Evolutionary conservation across 2,329 filamentous ascomycete genomes (phyloP).

Genomic region (Penicillium polonicum): DNA sequence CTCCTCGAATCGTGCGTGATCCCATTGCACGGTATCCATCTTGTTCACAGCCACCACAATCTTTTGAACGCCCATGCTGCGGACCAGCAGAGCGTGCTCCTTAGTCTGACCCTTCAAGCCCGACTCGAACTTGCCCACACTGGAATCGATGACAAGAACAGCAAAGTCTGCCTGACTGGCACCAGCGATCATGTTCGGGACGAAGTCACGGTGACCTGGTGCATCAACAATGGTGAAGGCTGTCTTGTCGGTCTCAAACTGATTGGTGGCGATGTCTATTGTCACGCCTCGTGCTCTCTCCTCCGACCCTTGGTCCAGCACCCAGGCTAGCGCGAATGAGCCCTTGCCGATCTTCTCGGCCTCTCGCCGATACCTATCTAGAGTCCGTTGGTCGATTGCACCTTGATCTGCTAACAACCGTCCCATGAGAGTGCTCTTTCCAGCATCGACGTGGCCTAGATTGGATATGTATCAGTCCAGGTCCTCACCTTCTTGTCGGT

Average conservation of each 20-base stretch:
- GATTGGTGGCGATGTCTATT: conserved; percentile 92
- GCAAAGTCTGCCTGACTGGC: conserved; percentile 95
- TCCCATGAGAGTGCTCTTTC: conserved; percentile 97
- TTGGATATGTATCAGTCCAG: conserved; percentile 26
- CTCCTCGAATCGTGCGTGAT: conserved; percentile 75
- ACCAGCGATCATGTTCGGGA: conserved; percentile 98
- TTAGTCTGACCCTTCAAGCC: conserved; percentile 91
- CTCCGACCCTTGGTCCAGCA: conserved; percentile 87
- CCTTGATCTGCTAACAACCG: conserved; percentile 86
- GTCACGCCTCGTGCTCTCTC: conserved; percentile 89
- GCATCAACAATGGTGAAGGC: conserved; percentile 93
- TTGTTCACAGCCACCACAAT: conserved; percentile 95
- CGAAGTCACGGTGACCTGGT: conserved; percentile 91
- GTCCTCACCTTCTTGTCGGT: background rate
- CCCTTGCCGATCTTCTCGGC: conserved; percentile 90
- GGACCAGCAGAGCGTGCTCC: conserved; percentile 84
- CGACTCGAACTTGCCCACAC: conserved; percentile 87
- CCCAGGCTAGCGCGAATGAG: conserved; percentile 95
- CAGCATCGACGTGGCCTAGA: conserved; percentile 89
- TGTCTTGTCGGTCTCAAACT: conserved; percentile 85
- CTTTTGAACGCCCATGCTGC: conserved; percentile 85
- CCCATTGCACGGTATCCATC: conserved; percentile 84
- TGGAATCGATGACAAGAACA: conserved; percentile 88
- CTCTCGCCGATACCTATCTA: conserved; percentile 85
- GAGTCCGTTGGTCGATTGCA: conserved; percentile 80